Base-by-base conservation (phyloP, 140 eudicot species). In the Oenanthe javanica region DNA sequence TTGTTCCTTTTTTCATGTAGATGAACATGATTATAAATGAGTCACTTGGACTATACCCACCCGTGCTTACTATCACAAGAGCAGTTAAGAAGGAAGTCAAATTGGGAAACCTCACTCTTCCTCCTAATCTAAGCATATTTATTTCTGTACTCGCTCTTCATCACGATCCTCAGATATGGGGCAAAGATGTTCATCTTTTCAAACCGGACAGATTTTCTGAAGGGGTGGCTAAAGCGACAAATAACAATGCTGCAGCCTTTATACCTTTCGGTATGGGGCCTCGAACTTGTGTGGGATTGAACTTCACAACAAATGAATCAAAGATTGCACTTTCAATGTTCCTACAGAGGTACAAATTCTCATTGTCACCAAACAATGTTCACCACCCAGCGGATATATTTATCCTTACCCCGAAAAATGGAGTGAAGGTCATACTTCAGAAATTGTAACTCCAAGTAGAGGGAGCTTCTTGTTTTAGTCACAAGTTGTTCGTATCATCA, bases 181-280 rank as follows among this genome's bases (percentile, higher is more conserved):
- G 92, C 5, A 74, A 88, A 31, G 88, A 88, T 80, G 89, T 80
- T 74, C 85, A 77, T 45, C 61, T 46, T 77, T 88, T 88, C 77
- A 74, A 83, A 75, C 91, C 91, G 0, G 88, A 82, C 25, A 88
- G 91, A 82, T 88, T 88, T 31, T 76, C 67, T 4, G 80, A 84
- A 31, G 91, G 89, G 36, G 89, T 88, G 9, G 85, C 86, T 49
- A 81, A 70, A 88, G 91, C 91, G 73, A 86, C 89, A 49, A 86
- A 81, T 38, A 88, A 88, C 81, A 88, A 86, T 43, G 72, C 85
- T 54, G 86, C 86, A 38, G 87, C 87, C 0, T 88, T 88, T 77
- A 25, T 88, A n/a, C 91, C 91, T 27, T 88, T 88, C 16, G 89
- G 89, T 64, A 85, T 86, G 87, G 91, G 91, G 78, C 91, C 87